Evolutionary conservation across 768 basidiomycete species (phyloP).

Genomic region (Leccinellum luteum): DNA sequence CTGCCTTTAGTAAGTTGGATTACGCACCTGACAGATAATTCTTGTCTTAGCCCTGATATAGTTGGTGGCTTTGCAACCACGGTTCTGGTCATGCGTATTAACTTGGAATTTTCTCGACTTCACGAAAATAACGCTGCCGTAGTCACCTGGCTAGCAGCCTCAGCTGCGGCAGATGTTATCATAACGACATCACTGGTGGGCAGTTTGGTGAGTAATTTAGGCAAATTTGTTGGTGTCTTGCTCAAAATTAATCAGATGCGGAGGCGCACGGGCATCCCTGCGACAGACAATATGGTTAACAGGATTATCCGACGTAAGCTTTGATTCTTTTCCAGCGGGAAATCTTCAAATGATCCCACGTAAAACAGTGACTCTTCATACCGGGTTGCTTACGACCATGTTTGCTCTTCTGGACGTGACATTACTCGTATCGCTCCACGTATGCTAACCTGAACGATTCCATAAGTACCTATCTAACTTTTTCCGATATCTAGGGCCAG

Average conservation of each 20-base stretch:
- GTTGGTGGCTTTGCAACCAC: slow-evolving; percentile 36
- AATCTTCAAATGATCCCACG: background rate
- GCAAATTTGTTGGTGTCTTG: too few relatives aligned
- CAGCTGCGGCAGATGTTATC: slow-evolving; percentile 38
- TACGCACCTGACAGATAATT: background rate
- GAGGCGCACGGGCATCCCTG: slow-evolving; percentile 41
- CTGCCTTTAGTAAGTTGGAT: slow-evolving; percentile 7
- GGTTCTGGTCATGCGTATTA: slow-evolving; percentile 30
- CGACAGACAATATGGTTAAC: slow-evolving; percentile 38
- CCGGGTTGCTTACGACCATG: slow-evolving; percentile 21
- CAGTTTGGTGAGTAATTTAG: slow-evolving; percentile 35
- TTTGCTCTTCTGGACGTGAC: slow-evolving; percentile 19
- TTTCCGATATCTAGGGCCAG: slow-evolving; percentile 5
- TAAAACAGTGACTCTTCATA: slow-evolving; percentile 28
- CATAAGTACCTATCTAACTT: background rate
- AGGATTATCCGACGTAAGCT: slow-evolving; percentile 39
- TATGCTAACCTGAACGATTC: background rate
- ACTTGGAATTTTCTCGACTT: slow-evolving; percentile 33
- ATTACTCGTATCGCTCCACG: slow-evolving; percentile 19
- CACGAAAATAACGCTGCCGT: slow-evolving; percentile 34
- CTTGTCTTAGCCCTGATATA: slow-evolving; percentile 3
- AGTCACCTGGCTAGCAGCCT: slow-evolving; percentile 42
- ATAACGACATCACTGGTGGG: slow-evolving; percentile 44
- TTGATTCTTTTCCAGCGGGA: background rate
- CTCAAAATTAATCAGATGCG: slow-evolving; percentile 25